Evolutionary conservation across 169 alveolate species (phyloP).

Genomic region (Eimeria mitis): DNA sequence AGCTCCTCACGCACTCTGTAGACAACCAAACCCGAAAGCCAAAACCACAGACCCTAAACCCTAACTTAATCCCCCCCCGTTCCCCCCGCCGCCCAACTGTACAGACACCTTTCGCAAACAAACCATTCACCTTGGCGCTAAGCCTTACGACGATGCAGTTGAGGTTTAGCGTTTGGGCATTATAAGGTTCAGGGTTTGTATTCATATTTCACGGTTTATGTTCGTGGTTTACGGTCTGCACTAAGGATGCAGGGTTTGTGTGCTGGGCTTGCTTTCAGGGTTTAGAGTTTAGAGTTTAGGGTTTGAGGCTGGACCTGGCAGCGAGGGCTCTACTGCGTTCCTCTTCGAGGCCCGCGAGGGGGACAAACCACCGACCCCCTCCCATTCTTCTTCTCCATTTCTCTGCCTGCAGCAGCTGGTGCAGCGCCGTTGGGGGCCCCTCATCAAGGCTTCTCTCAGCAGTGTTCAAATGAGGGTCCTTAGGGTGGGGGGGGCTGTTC

Average conservation of each 20-base stretch:
- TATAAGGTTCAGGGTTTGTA: not conserved
- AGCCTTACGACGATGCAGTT: not conserved
- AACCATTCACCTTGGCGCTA: not conserved
- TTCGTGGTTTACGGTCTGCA: not conserved
- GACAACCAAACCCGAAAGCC: not conserved
- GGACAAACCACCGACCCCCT: constrained; percentile 66
- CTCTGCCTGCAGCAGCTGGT: not conserved
- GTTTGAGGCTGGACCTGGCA: constrained; percentile 35
- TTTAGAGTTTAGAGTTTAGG: not conserved
- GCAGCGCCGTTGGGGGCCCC: constrained; percentile 2
- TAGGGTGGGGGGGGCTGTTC: too few relatives aligned
- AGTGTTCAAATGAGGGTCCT: not conserved
- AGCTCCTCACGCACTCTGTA: constrained; percentile 68
- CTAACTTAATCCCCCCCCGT: too few relatives aligned
- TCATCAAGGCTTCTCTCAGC: not conserved
- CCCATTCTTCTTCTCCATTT: constrained; percentile 17
- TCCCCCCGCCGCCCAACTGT: not conserved
- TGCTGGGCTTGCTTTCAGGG: too few relatives aligned
- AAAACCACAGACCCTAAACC: not conserved
- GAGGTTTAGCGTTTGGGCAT: not conserved
- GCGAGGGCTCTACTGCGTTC: constrained; percentile 43
- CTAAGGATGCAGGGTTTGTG: not conserved
- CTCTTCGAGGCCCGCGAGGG: constrained; percentile 46
- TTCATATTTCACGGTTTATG: too few relatives aligned
- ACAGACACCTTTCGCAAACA: not conserved